Base-by-base conservation (phyloP, 371 early-diverging fungal species). In the Mucor velutinosus region DNA sequence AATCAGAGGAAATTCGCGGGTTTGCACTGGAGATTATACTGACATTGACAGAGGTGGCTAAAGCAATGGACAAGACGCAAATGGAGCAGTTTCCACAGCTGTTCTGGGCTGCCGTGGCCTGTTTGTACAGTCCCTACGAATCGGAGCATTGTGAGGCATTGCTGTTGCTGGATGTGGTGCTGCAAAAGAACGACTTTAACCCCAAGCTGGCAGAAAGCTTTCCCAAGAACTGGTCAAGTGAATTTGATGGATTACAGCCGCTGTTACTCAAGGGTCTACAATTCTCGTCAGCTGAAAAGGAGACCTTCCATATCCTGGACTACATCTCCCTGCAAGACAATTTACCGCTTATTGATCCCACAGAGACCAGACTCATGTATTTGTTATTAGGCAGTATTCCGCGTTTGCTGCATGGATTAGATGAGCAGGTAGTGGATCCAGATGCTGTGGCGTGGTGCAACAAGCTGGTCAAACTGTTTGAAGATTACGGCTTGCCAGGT, bases 1-100 rank as follows among this genome's bases (percentile, higher is more conserved):
- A 86, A 51, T 84, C 90, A 0, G 87, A 86, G 5, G 96, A 96
- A 19, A 87, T 95, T 25, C 94, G 94, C 58, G 92, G 91, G 0
- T 97, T 95, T 81, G 88, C 96, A 0, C 77, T 94, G 65, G 96
- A 96, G 29, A 93, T 96, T 10, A 75, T 97, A 23, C 72, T 88
- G 11, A 92, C 94, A 0, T 69, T 96, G 10, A 85, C 89, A 27
- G 81, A 87, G 0, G 90, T 92, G 17, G 81, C 92, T 7, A 85
- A 82, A 17, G 73, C 77, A 1, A 83, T 95, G 67, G 87, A 86
- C 45, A 70, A 75, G 3, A 75, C 80, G 10, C 77, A 87, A 47
- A 81, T 92, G 57, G 80, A 84, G 32, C 83, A 85, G 58, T 90
- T 90, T 63, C 94, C 94, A 7, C 92, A 93, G 57, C 75, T 94